phyloP scores from a whole-genome alignment of 345 rosid genomes.

The Salix viminalis region DNA sequence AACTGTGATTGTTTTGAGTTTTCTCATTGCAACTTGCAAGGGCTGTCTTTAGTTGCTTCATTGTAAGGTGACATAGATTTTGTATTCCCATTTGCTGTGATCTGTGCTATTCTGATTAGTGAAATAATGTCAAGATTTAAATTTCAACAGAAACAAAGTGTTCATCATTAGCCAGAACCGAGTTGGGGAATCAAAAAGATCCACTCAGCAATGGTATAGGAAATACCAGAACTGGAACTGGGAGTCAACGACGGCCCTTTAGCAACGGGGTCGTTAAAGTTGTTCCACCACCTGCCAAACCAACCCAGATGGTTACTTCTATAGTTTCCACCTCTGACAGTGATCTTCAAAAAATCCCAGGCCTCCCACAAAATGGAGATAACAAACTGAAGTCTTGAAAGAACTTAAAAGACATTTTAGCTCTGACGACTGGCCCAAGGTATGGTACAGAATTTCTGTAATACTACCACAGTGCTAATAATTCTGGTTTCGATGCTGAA shows the following conservation, averaged over 20 bases:
- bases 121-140: slow-evolving; percentile 12
- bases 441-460: slow-evolving; percentile 12
- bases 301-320: slow-evolving; percentile 31
- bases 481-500: slow-evolving; percentile 12
- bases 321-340: slow-evolving; percentile 20
- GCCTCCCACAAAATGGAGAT: slow-evolving; percentile 40
- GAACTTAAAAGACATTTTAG: slow-evolving; percentile 9
- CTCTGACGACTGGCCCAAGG: slow-evolving; percentile 19
- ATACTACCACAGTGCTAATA: slow-evolving; percentile 6
- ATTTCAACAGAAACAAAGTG: slow-evolving; percentile 60
- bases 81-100: neutral
- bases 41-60: neutral
- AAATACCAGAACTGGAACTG: slow-evolving; percentile 41
- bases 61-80: neutral
- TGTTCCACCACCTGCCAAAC: slow-evolving; percentile 26
- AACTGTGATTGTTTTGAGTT: neutral
- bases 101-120: neutral
- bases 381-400: slow-evolving; percentile 36
- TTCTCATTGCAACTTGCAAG: slow-evolving; percentile 1
- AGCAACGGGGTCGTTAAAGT: slow-evolving; percentile 46
- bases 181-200: slow-evolving; percentile 44
- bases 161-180: slow-evolving; percentile 62
- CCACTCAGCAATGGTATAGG: slow-evolving; percentile 32
- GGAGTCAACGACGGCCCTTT: slow-evolving; percentile 38
- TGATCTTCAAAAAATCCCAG: slow-evolving; percentile 37